A percentile compares a stretch with the other conserved stretches of the same genome.
These are phyloP conservation scores for Zygosaccharomyces gambellarensis DNA, from an alignment of 805 yeast genomes.

Conservation along the genomic window DNA sequence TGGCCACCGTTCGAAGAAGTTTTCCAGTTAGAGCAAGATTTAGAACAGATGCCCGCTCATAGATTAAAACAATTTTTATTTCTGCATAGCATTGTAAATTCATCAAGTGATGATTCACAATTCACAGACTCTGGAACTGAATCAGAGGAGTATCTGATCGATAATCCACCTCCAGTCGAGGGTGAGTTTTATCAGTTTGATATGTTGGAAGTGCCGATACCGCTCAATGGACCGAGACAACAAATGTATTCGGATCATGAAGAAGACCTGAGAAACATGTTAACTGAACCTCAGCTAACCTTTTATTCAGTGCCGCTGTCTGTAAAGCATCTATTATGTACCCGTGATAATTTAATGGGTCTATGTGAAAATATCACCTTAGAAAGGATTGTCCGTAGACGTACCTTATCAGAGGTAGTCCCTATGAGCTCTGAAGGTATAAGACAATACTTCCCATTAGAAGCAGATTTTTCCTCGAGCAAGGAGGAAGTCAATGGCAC, in stretches of 20 bases:
- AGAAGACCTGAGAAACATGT: neutral
- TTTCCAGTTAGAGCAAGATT: conserved; percentile 2
- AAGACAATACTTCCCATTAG: conserved; percentile 7
- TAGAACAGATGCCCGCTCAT: conserved; percentile 9
- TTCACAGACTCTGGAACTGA: conserved; percentile 7
- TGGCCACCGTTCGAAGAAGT: conserved; percentile 10
- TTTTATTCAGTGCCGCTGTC: conserved; percentile 10
- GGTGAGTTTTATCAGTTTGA: conserved; percentile 5
- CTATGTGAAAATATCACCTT: conserved; percentile 9
- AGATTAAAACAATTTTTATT: conserved; percentile 11
- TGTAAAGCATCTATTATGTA: conserved; percentile 9
- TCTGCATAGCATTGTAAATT: conserved; percentile 10
- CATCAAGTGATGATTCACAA: conserved; percentile 13
- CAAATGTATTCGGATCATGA: neutral
- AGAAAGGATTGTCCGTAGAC: conserved; percentile 12
- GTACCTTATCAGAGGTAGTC: conserved; percentile 7
- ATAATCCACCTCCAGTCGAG: conserved; percentile 1
- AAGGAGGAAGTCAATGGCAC: neutral
- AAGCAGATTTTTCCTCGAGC: conserved; percentile 6
- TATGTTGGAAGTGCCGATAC: conserved; percentile 10
- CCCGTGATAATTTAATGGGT: conserved; percentile 10
- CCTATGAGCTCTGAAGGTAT: conserved; percentile 13
- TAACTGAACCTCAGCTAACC: conserved; percentile 5
- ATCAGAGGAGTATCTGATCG: neutral
- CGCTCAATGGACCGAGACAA: neutral